Evolutionary conservation across 305 asterid genomes (phyloP).

Genomic region (Fraxinus floribunda): DNA sequence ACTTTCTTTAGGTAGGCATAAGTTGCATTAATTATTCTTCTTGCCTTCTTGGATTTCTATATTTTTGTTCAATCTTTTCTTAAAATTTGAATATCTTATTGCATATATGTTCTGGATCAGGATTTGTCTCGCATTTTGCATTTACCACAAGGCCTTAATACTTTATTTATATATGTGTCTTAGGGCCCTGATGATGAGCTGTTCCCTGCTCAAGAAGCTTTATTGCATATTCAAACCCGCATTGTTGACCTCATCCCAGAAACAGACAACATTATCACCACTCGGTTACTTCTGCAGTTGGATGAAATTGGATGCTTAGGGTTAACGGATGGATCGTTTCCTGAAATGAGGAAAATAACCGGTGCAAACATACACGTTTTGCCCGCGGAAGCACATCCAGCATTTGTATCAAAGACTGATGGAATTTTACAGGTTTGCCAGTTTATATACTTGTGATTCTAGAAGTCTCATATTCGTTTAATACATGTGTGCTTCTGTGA

Average conservation of each 20-base stretch:
- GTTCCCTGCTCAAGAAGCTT: conserved; percentile 99
- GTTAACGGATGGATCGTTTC: conserved; percentile 45
- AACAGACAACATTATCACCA: conserved; percentile 70
- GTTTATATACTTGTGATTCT: not conserved
- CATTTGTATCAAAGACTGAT: conserved; percentile 54
- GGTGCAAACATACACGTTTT: conserved; percentile 67
- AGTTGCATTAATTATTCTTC: not conserved
- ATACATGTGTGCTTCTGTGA: not conserved
- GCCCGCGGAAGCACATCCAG: conserved; percentile 66
- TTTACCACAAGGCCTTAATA: conserved; percentile 21
- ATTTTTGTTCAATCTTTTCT: not conserved
- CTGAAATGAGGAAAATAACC: conserved; percentile 54
- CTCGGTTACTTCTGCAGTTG: conserved; percentile 71
- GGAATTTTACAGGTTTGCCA: conserved; percentile 76
- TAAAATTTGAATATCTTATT: not conserved
- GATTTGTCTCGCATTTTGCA: not conserved
- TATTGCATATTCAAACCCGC: conserved; percentile 89
- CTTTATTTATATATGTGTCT: conserved; percentile 29
- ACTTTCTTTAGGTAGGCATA: not conserved
- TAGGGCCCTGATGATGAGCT: conserved; percentile 97
- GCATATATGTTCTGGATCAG: not conserved
- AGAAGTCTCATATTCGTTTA: not conserved
- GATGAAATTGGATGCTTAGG: conserved; percentile 69
- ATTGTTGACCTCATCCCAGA: conserved; percentile 78
- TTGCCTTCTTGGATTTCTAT: not conserved